Base-by-base conservation (phyloP, 768 basidiomycete genomes). In the Holtermannia corniformis region DNA sequence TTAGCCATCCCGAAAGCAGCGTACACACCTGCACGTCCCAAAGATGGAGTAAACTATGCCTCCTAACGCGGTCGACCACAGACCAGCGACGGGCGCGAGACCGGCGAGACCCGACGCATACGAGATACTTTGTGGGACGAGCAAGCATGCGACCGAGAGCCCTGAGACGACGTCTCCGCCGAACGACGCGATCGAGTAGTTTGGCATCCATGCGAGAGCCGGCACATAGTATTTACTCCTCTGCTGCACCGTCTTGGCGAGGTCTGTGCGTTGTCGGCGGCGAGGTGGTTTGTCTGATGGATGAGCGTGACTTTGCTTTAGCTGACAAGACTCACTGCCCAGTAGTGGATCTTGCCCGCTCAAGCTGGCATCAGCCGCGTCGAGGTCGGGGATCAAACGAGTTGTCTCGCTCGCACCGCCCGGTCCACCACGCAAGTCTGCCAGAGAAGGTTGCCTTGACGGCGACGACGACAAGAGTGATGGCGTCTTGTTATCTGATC, bases 31-130 rank as follows among this genome's bases (percentile, higher is more conserved):
- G 55, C 71, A 91, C 22, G 85, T 87, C 16, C 92, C 92, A 3
- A 95, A 78, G n/a, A 93, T 75, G 4, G 86, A 87, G 68, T 95
- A 96, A 11, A 85, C 74, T n/a, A 92, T 80, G 12, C 85, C 84
- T 5, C 90, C 89, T 52, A 96, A 81, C 5, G 87, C 81, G 13
- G 89, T 85, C 4, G 87, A 86, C 85, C 90, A 62, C 65, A 96
- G 74, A 47, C 92, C 92, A 42, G 87, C 80, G 2, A 87, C 79
- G 12, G 91, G 90, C 56, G 81, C 85, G 40, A 95, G 75, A 59
- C 86, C 82, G 16, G 91, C 89, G 11, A 96, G 75, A 0, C 88
- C 85, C 2, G 86, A 82, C 5, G 88, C 92, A 65, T 96, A 95
- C 69, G 86, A 88, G 68, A 95, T 86, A 1, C 64, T 67, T 49